phyloP scores from a whole-genome alignment of 768 basidiomycete species.

The Chalciporus pseudorubinellus region DNA sequence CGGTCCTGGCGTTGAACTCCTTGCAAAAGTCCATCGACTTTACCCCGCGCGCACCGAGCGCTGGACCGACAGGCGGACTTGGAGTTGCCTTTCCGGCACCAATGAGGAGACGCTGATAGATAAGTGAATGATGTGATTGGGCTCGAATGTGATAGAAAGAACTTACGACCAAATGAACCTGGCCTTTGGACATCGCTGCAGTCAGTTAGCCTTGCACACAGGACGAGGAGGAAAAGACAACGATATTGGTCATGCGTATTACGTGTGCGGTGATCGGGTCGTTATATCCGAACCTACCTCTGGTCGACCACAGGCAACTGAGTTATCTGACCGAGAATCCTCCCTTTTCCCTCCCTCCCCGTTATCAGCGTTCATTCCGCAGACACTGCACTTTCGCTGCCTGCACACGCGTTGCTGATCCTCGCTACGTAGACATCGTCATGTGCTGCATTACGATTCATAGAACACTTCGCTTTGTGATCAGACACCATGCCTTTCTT shows the following conservation, averaged over 20 bases:
- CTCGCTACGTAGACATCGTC: neutral
- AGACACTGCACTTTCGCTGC: constrained; percentile 24
- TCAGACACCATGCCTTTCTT: constrained; percentile 1
- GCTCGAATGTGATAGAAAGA: constrained; percentile 6
- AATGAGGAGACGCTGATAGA: constrained; percentile 72
- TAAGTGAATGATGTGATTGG: constrained; percentile 11
- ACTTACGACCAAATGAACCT: constrained; percentile 76
- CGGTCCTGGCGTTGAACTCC: constrained; percentile 98
- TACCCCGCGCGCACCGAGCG: constrained; percentile 95
- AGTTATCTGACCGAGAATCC: constrained; percentile 1
- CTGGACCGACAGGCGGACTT: constrained; percentile 94
- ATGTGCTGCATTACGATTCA: neutral
- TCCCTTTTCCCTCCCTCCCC: neutral
- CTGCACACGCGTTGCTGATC: neutral
- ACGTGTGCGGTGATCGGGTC: constrained; percentile 4
- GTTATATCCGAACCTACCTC: constrained; percentile 1
- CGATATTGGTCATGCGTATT: neutral
- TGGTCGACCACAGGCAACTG: no score
- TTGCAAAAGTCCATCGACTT: constrained; percentile 99
- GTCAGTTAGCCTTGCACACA: neutral
- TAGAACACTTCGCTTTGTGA: neutral
- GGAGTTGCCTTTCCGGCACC: constrained; percentile 95
- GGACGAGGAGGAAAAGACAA: constrained; percentile 9
- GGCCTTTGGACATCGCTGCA: constrained; percentile 63
- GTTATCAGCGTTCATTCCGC: constrained; percentile 34